A percentile compares a stretch with the other conserved stretches of the same genome.
Evolutionary conservation across 2,329 filamentous ascomycete species (phyloP).

Genomic region (Pseudogymnoascus sp.): DNA sequence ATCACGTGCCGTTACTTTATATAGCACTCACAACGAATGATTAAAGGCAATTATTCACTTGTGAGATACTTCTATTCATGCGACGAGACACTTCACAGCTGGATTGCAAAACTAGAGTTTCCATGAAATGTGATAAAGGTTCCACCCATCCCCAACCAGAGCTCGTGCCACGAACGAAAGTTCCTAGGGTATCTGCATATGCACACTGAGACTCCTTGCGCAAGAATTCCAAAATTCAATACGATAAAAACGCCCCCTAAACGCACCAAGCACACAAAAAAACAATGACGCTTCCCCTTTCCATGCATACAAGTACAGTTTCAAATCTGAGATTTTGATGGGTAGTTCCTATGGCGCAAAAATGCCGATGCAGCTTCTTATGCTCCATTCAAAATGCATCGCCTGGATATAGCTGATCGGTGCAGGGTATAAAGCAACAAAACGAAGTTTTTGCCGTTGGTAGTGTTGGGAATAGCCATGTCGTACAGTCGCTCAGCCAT

Average conservation of each 20-base stretch:
- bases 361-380: neutral
- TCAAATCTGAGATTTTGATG: neutral
- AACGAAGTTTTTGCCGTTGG: neutral
- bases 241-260: neutral
- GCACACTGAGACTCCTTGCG: slow-evolving; percentile 7
- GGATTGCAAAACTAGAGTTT: neutral
- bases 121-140: neutral
- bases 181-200: slow-evolving; percentile 4
- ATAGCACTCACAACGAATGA: neutral
- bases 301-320: slow-evolving; percentile 7
- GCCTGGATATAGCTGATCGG: neutral
- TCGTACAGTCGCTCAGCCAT: neutral
- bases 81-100: neutral
- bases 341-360: neutral
- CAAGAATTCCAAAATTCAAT: neutral
- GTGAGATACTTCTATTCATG: neutral
- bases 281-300: neutral
- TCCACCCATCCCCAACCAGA: neutral
- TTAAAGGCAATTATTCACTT: neutral
- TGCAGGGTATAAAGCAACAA: neutral
- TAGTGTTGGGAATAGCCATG: neutral
- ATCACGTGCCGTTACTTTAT: neutral
- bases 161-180: neutral
- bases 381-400: neutral
- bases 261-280: neutral